Evolutionary conservation across 2,329 filamentous ascomycete species (phyloP).

Genomic region (Salinomyces thailandicus): DNA sequence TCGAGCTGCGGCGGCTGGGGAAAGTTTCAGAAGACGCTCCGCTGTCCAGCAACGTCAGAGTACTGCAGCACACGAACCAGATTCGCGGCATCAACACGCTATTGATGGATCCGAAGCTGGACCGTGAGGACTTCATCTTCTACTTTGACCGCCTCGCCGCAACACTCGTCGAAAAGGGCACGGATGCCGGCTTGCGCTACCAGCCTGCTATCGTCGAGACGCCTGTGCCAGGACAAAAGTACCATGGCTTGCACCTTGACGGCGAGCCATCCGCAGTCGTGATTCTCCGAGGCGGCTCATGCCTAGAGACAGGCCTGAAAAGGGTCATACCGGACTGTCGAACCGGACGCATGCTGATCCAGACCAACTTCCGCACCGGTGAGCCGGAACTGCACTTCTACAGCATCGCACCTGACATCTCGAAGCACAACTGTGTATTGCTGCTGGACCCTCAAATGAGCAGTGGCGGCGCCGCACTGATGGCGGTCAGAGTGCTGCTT

Average conservation of each 20-base stretch:
- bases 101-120: conserved; percentile 67
- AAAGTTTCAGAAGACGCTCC: conserved; percentile 55
- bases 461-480: conserved; percentile 72
- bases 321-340: conserved; percentile 87
- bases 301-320: conserved; percentile 77
- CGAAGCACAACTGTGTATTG: conserved; percentile 67
- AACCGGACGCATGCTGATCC: conserved; percentile 80
- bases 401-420: conserved; percentile 64
- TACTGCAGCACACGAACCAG: conserved; percentile 69
- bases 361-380: conserved; percentile 66
- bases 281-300: conserved; percentile 77
- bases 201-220: conserved; percentile 55
- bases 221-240: conserved; percentile 52
- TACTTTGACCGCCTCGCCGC: conserved; percentile 86
- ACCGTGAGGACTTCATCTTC: conserved; percentile 87
- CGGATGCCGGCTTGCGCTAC: conserved; percentile 64
- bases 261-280: conserved; percentile 76
- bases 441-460: conserved; percentile 92
- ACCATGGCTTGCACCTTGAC: conserved; percentile 58
- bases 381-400: conserved; percentile 91
- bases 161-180: conserved; percentile 72
- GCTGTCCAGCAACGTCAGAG: conserved; percentile 61
- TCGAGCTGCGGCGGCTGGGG: conserved; percentile 66
- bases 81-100: conserved; percentile 83
- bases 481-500: conserved; percentile 92